These are phyloP conservation scores for Scytalidium sp. DNA, from an alignment of 2,329 filamentous ascomycete species.

Conservation along the genomic window DNA sequence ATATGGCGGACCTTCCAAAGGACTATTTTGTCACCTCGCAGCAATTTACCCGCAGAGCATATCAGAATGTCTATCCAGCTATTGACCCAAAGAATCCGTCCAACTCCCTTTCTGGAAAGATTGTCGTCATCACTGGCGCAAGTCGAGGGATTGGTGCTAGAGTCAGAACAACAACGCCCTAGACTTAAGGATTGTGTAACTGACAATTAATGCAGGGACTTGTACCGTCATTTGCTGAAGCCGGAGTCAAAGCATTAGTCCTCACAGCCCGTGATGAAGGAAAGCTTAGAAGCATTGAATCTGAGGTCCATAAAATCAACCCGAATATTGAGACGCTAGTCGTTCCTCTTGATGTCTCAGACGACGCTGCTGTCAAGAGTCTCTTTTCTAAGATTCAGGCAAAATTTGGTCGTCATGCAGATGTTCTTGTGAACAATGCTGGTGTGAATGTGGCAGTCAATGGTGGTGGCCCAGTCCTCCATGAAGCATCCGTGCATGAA, in stretches of 20 bases:
- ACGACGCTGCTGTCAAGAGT: constrained; percentile 10
- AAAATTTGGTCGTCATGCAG: constrained; percentile 41
- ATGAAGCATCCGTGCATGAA: constrained; percentile 2
- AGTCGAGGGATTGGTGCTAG: constrained; percentile 33
- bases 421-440: constrained; percentile 40
- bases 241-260: constrained; percentile 31
- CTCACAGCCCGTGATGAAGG: constrained; percentile 27
- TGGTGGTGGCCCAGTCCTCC: background rate
- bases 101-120: constrained; percentile 25
- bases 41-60: constrained; percentile 7
- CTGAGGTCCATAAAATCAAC: constrained; percentile 26
- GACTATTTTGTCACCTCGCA: constrained; percentile 9
- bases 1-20: constrained; percentile 4
- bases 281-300: constrained; percentile 24
- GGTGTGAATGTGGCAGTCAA: constrained; percentile 3
- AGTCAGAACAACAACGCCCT: background rate
- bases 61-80: constrained; percentile 7
- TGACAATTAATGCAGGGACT: constrained; percentile 19
- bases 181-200: background rate
- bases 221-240: constrained; percentile 32
- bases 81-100: constrained; percentile 15
- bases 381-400: constrained; percentile 16
- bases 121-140: constrained; percentile 31
- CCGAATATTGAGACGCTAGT: constrained; percentile 27
- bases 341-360: constrained; percentile 27